Evolutionary conservation across 1,284 basidiomycete genomes (phyloP).

Genomic region (Ustilago sp.): DNA sequence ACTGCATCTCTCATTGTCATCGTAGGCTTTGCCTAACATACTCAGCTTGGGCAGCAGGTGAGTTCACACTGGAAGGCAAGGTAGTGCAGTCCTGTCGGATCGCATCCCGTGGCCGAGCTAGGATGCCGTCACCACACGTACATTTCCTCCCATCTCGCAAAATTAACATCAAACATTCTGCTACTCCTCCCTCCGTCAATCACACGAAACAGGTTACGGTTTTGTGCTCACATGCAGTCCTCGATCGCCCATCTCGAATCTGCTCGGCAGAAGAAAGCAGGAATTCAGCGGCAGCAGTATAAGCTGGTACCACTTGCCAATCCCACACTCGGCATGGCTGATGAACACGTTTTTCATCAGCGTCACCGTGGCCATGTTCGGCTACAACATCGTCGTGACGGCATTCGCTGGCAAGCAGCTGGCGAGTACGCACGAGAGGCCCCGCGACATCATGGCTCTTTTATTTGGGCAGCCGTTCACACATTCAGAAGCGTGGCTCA

Average conservation of each 20-base stretch:
- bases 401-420: background rate
- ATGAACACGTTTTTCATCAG: slow-evolving; percentile 24
- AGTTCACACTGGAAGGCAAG: background rate
- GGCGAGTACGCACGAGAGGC: background rate
- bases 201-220: slow-evolving; percentile 6
- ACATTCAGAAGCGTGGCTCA: slow-evolving; percentile 17
- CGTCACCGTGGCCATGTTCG: slow-evolving; percentile 12
- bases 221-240: slow-evolving; percentile 38
- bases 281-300: background rate
- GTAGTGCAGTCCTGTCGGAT: background rate
- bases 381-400: slow-evolving; percentile 6
- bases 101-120: background rate
- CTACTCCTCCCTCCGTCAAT: background rate
- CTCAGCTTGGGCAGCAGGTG: background rate
- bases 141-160: background rate
- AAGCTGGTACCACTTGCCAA: slow-evolving; percentile 21
- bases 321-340: slow-evolving; percentile 26
- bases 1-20: background rate
- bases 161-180: background rate
- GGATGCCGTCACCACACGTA: background rate
- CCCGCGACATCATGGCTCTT: background rate
- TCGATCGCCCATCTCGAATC: slow-evolving; percentile 22
- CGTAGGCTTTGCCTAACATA: slow-evolving; percentile 4
- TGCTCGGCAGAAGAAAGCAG: background rate
- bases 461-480: background rate